These are phyloP conservation scores for Penicillium sclerotiorum DNA, from an alignment of 2,329 filamentous ascomycete genomes.

Conservation along the genomic window DNA sequence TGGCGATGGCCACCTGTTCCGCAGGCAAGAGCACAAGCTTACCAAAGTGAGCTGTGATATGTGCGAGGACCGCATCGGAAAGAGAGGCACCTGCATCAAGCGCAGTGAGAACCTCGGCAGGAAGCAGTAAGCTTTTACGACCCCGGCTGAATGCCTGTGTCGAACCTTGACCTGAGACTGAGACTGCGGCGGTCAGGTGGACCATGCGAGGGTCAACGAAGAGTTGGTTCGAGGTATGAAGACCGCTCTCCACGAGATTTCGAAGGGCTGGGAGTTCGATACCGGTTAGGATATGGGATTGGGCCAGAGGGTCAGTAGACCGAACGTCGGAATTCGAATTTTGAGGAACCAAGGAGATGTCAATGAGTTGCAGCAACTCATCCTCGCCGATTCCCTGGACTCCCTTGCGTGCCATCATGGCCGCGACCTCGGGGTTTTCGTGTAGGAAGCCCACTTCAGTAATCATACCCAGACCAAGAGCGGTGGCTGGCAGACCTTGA, in stretches of 20 bases:
- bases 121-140: too few species aligned
- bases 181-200: too few species aligned
- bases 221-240: not conserved
- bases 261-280: not conserved
- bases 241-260: not conserved
- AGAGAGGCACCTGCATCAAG: not conserved
- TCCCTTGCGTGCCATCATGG: not conserved
- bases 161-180: too few species aligned
- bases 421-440: not conserved
- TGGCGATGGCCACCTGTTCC: not conserved
- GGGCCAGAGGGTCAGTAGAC: not conserved
- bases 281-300: not conserved
- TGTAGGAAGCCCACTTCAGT: not conserved
- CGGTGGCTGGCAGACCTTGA: constrained; percentile 22
- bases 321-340: not conserved
- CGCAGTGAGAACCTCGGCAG: not conserved
- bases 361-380: not conserved
- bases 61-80: not conserved
- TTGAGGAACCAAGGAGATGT: not conserved
- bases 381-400: not conserved
- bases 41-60: not conserved
- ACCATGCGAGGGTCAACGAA: not conserved
- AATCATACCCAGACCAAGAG: not conserved
- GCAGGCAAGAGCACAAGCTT: not conserved
- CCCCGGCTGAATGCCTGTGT: too few species aligned